phyloP scores from a whole-genome alignment of 768 basidiomycete species.

The Leccinum truebloodii region DNA sequence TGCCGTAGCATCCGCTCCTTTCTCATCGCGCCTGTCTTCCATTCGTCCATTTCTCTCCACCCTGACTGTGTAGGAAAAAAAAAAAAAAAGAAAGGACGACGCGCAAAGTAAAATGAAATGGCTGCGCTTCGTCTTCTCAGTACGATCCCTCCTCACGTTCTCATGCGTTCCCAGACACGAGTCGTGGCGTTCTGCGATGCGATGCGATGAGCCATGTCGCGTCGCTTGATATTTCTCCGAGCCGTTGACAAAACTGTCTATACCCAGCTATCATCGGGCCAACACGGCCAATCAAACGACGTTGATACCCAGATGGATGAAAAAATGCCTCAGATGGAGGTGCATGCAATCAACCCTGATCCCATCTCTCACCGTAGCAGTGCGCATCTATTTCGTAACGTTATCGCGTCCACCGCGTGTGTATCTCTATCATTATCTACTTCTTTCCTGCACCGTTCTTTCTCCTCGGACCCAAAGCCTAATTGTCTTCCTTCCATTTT shows the following conservation, averaged over 20 bases:
- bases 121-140: not conserved
- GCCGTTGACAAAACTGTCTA: not conserved
- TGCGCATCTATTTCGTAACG: not conserved
- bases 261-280: not conserved
- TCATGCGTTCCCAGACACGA: conserved; percentile 8
- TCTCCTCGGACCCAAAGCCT: conserved; percentile 21
- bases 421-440: conserved; percentile 3
- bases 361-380: not conserved
- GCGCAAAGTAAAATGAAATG: not conserved
- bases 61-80: conserved; percentile 8
- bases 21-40: not conserved
- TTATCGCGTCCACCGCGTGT: not conserved
- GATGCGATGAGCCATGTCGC: not conserved
- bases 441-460: not conserved
- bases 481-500: not conserved
- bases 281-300: not conserved
- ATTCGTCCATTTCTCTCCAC: not conserved
- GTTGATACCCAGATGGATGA: not conserved
- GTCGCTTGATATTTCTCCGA: not conserved
- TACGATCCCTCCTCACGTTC: conserved; percentile 5
- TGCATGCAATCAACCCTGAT: conserved; percentile 2
- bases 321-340: not conserved
- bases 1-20: not conserved
- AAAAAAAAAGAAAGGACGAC: not conserved
- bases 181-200: not conserved